phyloP scores from a whole-genome alignment of 495 filamentous ascomycete genomes.

The Aspergillus sclerotioniger region DNA sequence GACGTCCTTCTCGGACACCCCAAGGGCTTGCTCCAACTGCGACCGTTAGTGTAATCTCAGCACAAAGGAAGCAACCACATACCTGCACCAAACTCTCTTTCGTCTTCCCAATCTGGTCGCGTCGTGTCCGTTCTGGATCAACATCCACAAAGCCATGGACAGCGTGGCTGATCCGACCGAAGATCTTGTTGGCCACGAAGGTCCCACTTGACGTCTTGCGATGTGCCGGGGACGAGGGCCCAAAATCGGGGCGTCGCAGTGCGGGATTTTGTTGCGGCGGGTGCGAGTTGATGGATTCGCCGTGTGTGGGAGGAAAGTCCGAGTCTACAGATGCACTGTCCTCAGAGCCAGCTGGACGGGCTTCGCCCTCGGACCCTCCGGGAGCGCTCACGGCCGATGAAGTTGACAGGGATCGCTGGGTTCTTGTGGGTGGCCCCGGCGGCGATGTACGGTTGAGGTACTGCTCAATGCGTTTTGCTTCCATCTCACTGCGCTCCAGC shows the following conservation, averaged over 20 bases:
- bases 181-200: constrained; percentile 89
- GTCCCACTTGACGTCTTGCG: constrained; percentile 73
- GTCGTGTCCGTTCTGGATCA: constrained; percentile 86
- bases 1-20: constrained; percentile 84
- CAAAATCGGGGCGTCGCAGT: constrained; percentile 30
- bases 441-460: constrained; percentile 72
- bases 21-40: constrained; percentile 84
- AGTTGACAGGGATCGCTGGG: constrained; percentile 64
- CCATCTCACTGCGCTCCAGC: constrained; percentile 82
- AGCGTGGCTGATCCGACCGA: constrained; percentile 89
- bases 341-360: constrained; percentile 42
- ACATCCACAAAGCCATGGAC: constrained; percentile 95
- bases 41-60: constrained; percentile 10
- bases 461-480: constrained; percentile 88
- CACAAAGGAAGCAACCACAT: constrained; percentile 18
- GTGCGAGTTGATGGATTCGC: constrained; percentile 58
- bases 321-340: constrained; percentile 87
- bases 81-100: constrained; percentile 68
- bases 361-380: constrained; percentile 40
- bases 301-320: constrained; percentile 89
- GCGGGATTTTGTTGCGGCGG: constrained; percentile 47
- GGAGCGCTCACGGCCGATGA: constrained; percentile 50
- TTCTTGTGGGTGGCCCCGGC: constrained; percentile 41
- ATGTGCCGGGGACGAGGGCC: constrained; percentile 46
- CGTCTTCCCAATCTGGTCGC: constrained; percentile 94